Evolutionary conservation across 2,329 filamentous ascomycete species (phyloP), one percentile per base, ranked within the genome.

Genomic region (Sclerotinia trifoliorum): DNA sequence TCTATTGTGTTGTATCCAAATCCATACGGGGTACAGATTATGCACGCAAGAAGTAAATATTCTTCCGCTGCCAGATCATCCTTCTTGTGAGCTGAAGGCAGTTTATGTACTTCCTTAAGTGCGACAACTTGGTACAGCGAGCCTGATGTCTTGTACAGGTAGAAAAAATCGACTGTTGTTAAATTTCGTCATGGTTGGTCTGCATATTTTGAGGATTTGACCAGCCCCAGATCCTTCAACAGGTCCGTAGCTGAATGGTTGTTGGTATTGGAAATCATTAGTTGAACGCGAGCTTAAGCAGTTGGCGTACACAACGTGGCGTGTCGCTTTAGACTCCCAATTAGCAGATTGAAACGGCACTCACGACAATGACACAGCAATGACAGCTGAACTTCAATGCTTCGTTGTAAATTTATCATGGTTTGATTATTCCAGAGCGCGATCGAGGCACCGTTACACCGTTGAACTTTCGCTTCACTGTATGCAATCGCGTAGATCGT

Each of bases 21-120:
- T 26, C 32, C 58, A 39, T 51, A 32, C 29, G 24, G 58, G 29
- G 44, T 62, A 49, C 44, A 42, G 21, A 51, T 63, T 26, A 51
- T 63, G 60, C 60, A 63, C 42, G 60, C 46, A 62, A 62, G 60
- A 19, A 62, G 60, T 39, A 49, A 26, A 26, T 51, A 51, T 51
- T 63, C 29, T 51, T 63, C 60, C 60, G 60, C 60, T 63, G 60
- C 46, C 60, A 63, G 46, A 63, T 63, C 60, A 51, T 62, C n/a
- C 46, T 51, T 39, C 29, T 39, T 39, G 21, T 62, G 46, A 62
- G 60, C 29, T 39, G 60, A 62, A 62, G 26, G 15, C 6, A 46
- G n/a, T 39, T 39, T 7, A 39, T 51, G 46, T 62, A 19, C 46
- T 51, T 10, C 46, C 46, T 39, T 39, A 24, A 7, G 46, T 39